Evolutionary conservation across 1,139 yeast species (phyloP).

Genomic region (Sugiyamaella sp.): DNA sequence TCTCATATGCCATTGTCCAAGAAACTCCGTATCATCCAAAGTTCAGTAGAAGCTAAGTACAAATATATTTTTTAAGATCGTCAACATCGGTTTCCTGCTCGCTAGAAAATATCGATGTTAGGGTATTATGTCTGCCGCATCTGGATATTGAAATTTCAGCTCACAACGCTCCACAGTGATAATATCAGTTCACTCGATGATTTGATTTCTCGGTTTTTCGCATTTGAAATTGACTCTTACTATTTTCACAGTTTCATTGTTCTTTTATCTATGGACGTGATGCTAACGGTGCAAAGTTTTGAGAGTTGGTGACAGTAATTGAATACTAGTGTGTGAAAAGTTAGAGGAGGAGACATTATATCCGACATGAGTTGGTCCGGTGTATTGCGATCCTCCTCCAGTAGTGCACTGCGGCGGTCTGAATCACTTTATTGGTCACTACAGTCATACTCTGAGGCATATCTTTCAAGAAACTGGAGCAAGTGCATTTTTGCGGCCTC

Average conservation of each 20-base stretch:
- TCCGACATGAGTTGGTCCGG: slow-evolving; percentile 18
- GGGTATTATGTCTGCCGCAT: slow-evolving; percentile 7
- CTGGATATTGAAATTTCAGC: slow-evolving; percentile 6
- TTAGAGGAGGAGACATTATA: neutral
- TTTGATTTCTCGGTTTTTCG: neutral
- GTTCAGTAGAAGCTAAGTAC: neutral
- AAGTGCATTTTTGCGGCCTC: slow-evolving; percentile 7
- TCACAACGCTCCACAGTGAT: neutral
- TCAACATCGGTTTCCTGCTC: neutral
- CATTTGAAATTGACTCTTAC: neutral
- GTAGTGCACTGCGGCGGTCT: slow-evolving; percentile 12
- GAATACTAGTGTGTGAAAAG: neutral
- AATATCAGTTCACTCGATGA: neutral
- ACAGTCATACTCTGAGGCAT: slow-evolving; percentile 13
- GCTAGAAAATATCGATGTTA: neutral
- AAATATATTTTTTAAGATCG: slow-evolving; percentile 11
- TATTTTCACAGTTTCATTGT: neutral
- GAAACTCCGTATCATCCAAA: neutral
- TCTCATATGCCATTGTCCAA: slow-evolving; percentile 12
- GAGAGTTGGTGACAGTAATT: neutral
- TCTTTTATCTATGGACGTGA: neutral
- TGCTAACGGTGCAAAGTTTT: neutral
- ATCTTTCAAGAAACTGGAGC: slow-evolving; percentile 9
- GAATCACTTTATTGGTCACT: slow-evolving; percentile 20
- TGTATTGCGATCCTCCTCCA: slow-evolving; percentile 13